Percentiles rank a stretch among this genome's conserved stretches.
Evolutionary conservation across 2,329 filamentous ascomycete species (phyloP).

Genomic region (Fusarium staphyleae): DNA sequence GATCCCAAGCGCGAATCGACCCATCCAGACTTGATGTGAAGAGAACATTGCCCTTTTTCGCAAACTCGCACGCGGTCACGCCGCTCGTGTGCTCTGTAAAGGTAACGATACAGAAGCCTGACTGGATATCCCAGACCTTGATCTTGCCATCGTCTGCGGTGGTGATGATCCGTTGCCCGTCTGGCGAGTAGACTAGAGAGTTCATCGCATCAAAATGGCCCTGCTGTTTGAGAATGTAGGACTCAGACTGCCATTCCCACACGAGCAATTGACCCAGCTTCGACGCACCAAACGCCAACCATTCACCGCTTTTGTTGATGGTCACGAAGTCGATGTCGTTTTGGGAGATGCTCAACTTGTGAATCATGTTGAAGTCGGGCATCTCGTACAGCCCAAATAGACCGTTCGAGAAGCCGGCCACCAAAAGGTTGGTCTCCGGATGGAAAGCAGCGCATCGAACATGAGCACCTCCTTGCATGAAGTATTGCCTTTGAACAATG

Average conservation of each 20-base stretch:
- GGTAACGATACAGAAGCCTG: slow-evolving; percentile 96
- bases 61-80: slow-evolving; percentile 93
- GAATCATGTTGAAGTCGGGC: slow-evolving; percentile 94
- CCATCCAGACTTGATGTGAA: slow-evolving; percentile 96
- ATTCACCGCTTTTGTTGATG: slow-evolving; percentile 93
- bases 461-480: slow-evolving; percentile 88
- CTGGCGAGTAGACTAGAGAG: slow-evolving; percentile 88
- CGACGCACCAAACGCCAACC: slow-evolving; percentile 95
- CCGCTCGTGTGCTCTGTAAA: slow-evolving; percentile 97
- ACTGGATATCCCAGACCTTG: slow-evolving; percentile 97
- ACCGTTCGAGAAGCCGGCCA: slow-evolving; percentile 94
- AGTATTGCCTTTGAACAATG: slow-evolving; percentile 90
- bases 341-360: slow-evolving; percentile 91
- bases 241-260: slow-evolving; percentile 99
- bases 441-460: slow-evolving; percentile 93
- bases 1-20: slow-evolving; percentile 93
- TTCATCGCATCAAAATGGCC: slow-evolving; percentile 98
- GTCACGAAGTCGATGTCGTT: slow-evolving; percentile 95
- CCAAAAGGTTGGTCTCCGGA: slow-evolving; percentile 84
- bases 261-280: slow-evolving; percentile 95
- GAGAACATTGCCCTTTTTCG: slow-evolving; percentile 92
- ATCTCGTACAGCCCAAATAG: slow-evolving; percentile 94
- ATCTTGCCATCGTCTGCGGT: slow-evolving; percentile 97
- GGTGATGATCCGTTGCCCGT: slow-evolving; percentile 91
- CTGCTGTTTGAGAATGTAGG: slow-evolving; percentile 97